These are phyloP conservation scores for Gynandropsis gynandra DNA, from an alignment of 345 rosid genomes.

Conservation along the genomic window DNA sequence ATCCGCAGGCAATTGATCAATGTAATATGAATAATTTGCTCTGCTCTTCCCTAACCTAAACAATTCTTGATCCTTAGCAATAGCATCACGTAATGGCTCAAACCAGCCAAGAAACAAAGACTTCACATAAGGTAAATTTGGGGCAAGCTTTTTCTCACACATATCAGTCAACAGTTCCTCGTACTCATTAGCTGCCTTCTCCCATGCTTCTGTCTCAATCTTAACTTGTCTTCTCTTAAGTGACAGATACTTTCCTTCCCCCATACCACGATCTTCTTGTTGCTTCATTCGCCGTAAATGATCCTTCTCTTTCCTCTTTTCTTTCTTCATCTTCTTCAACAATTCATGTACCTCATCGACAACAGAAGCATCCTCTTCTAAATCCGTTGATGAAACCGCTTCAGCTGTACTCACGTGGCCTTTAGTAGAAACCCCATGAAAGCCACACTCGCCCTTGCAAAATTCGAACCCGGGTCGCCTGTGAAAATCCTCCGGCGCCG, in stretches of 20 bases:
- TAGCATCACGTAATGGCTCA: constrained; percentile 74
- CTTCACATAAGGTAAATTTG: constrained; percentile 85
- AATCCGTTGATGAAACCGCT: constrained; percentile 71
- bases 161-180: constrained; percentile 73
- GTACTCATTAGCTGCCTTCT: constrained; percentile 74
- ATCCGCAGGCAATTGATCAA: constrained; percentile 80
- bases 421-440: constrained; percentile 44
- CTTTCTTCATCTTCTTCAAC: constrained; percentile 57
- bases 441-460: constrained; percentile 25
- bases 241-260: constrained; percentile 30
- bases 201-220: constrained; percentile 96
- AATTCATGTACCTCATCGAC: constrained; percentile 62
- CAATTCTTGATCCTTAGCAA: constrained; percentile 59
- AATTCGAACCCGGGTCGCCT: constrained; percentile 31
- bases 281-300: constrained; percentile 19
- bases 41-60: constrained; percentile 47
- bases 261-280: constrained; percentile 32
- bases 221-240: constrained; percentile 75
- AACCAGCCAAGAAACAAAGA: constrained; percentile 95
- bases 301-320: constrained; percentile 33
- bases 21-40: constrained; percentile 39
- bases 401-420: constrained; percentile 67
- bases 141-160: constrained; percentile 94
- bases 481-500: constrained; percentile 26
- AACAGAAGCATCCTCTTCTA: constrained; percentile 56